These are phyloP conservation scores for Pezicula radicicola DNA, from an alignment of 2,329 filamentous ascomycete species.

Conservation along the genomic window DNA sequence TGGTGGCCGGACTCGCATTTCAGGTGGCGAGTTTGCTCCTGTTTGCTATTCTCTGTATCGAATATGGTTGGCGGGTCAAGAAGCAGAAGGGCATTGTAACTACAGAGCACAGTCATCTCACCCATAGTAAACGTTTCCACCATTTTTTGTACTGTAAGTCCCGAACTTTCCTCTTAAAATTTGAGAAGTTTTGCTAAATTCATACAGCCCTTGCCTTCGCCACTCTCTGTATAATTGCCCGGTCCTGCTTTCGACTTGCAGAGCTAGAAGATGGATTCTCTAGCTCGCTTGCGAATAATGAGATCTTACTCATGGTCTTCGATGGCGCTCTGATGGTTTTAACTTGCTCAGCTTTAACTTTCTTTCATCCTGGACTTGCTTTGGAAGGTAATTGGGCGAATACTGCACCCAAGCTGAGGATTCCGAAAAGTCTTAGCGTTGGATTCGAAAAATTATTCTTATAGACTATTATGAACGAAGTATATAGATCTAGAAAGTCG, in stretches of 20 bases:
- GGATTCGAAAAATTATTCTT: no score
- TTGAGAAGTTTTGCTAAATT: constrained; percentile 53
- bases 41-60: constrained; percentile 11
- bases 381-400: background rate
- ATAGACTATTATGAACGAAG: no score
- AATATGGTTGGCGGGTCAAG: background rate
- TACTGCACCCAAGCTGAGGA: background rate
- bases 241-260: constrained; percentile 52
- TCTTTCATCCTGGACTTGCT: constrained; percentile 26
- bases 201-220: constrained; percentile 40
- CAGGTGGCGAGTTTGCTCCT: constrained; percentile 28
- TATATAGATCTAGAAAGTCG: no score
- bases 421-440: background rate
- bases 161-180: background rate
- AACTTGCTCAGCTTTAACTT: constrained; percentile 23
- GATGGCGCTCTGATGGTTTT: constrained; percentile 35
- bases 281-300: constrained; percentile 42
- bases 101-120: background rate
- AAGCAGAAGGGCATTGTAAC: constrained; percentile 58
- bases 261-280: constrained; percentile 52
- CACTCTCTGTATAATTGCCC: constrained; percentile 43
- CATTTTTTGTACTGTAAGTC: constrained; percentile 1
- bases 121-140: constrained; percentile 17
- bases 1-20: constrained; percentile 31
- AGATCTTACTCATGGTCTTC: constrained; percentile 40